These are phyloP conservation scores for Dendryphion nanum DNA, from an alignment of 2,329 filamentous ascomycete genomes.

Conservation along the genomic window DNA sequence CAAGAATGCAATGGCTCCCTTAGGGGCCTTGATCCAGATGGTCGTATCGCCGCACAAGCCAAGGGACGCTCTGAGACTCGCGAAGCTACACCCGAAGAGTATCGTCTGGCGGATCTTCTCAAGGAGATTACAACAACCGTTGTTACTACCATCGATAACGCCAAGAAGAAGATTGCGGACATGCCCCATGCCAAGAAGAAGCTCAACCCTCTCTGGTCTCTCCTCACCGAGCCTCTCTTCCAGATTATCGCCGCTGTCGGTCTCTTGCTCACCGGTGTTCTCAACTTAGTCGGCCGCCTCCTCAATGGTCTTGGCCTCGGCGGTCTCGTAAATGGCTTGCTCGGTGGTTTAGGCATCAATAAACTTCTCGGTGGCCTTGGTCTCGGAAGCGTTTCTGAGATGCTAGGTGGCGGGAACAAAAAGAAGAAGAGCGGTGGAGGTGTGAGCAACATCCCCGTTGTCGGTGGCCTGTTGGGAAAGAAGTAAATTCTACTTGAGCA, in stretches of 20 bases:
- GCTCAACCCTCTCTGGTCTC: constrained; percentile 83
- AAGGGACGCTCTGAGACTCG: constrained; percentile 75
- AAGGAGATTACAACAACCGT: constrained; percentile 84
- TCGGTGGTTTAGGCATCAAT: constrained; percentile 74
- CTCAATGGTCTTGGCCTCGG: constrained; percentile 80
- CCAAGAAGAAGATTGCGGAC: constrained; percentile 82
- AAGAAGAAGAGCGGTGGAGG: constrained; percentile 51
- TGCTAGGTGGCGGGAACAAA: constrained; percentile 55
- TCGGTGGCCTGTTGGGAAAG: constrained; percentile 49
- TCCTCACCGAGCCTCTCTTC: constrained; percentile 81
- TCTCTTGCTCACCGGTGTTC: constrained; percentile 75
- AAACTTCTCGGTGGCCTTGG: constrained; percentile 75
- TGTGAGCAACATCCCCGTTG: constrained; percentile 42
- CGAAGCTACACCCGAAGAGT: constrained; percentile 80
- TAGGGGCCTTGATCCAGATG: constrained; percentile 84
- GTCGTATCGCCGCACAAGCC: constrained; percentile 78
- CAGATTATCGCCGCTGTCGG: constrained; percentile 92
- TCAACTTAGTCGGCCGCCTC: constrained; percentile 79
- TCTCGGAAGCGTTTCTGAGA: constrained; percentile 51
- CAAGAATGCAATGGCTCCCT: constrained; percentile 85
- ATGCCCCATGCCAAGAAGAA: constrained; percentile 96
- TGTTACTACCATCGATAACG: constrained; percentile 78
- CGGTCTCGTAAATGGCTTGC: constrained; percentile 73
- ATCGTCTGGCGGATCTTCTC: constrained; percentile 77
- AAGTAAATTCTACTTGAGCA: constrained; percentile 17